Conservation (phyloP, 2,329 filamentous ascomycete genomes). For the Dactylellina drechsleri region DNA sequence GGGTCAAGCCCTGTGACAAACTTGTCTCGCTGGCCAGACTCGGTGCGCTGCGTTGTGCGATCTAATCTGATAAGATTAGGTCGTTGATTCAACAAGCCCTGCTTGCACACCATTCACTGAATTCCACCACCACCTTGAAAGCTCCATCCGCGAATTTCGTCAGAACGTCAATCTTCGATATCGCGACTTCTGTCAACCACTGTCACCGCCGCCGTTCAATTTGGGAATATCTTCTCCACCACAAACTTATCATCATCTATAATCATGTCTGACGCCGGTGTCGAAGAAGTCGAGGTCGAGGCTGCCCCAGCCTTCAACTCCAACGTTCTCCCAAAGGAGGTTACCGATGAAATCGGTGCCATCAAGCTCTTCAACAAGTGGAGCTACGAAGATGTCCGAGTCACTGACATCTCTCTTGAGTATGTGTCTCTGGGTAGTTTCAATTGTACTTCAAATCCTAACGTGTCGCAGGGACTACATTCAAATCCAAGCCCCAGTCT, state of each 20-base stretch:
- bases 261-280: slow-evolving; percentile 93
- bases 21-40: too few species aligned
- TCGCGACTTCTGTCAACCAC: slow-evolving; percentile 20
- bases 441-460: slow-evolving; percentile 56
- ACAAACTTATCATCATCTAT: slow-evolving; percentile 60
- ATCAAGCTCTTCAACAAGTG: slow-evolving; percentile 99
- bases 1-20: too few species aligned
- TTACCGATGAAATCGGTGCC: slow-evolving; percentile 86
- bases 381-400: slow-evolving; percentile 98
- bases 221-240: slow-evolving; percentile 9
- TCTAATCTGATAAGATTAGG: slow-evolving; percentile 30
- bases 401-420: slow-evolving; percentile 99
- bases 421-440: slow-evolving; percentile 69
- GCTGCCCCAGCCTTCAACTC: slow-evolving; percentile 76
- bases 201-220: slow-evolving; percentile 3
- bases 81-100: slow-evolving; percentile 33
- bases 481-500: slow-evolving; percentile 98
- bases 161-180: slow-evolving; percentile 6
- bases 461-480: slow-evolving; percentile 86
- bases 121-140: background rate
- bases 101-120: slow-evolving; percentile 8
- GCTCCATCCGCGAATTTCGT: slow-evolving; percentile 16
- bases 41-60: too few species aligned
- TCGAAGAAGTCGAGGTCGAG: slow-evolving; percentile 97
- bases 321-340: slow-evolving; percentile 90